A percentile compares a stretch with the other conserved stretches of the same genome.
These are phyloP conservation scores for Ophiocordyceps robertsii DNA, from an alignment of 2,329 filamentous ascomycete genomes.

Conservation along the genomic window DNA sequence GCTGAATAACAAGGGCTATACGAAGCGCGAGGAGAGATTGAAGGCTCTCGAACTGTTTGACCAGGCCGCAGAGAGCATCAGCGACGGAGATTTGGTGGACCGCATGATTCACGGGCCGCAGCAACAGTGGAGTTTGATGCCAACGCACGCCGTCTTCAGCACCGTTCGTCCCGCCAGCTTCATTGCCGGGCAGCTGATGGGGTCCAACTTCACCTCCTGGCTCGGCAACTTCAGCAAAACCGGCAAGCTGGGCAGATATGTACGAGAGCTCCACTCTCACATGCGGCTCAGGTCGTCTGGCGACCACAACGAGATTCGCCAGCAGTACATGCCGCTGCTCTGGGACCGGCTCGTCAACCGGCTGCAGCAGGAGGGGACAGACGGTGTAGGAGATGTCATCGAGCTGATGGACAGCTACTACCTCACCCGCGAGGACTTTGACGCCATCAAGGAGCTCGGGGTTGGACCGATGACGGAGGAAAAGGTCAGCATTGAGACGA, in stretches of 20 bases:
- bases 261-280: slow-evolving; percentile 92
- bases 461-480: slow-evolving; percentile 73
- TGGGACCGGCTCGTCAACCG: slow-evolving; percentile 70
- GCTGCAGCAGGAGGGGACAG: slow-evolving; percentile 67
- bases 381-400: slow-evolving; percentile 70
- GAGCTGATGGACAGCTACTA: slow-evolving; percentile 96
- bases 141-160: slow-evolving; percentile 87
- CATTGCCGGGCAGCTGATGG: slow-evolving; percentile 62
- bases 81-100: slow-evolving; percentile 90
- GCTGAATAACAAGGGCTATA: slow-evolving; percentile 41
- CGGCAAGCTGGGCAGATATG: slow-evolving; percentile 61
- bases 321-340: slow-evolving; percentile 82
- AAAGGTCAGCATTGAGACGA: slow-evolving; percentile 62
- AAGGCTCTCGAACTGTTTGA: slow-evolving; percentile 81
- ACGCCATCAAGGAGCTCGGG: slow-evolving; percentile 81
- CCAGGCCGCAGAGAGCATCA: slow-evolving; percentile 87
- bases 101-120: slow-evolving; percentile 97
- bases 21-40: slow-evolving; percentile 54
- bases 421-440: slow-evolving; percentile 87
- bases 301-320: slow-evolving; percentile 84
- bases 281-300: slow-evolving; percentile 87
- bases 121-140: slow-evolving; percentile 98
- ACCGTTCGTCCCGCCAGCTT: slow-evolving; percentile 87
- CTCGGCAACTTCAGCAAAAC: slow-evolving; percentile 89
- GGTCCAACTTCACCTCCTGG: slow-evolving; percentile 76